Evolutionary conservation across 2,329 filamentous ascomycete species (phyloP), one percentile per base, ranked within the genome.

Genomic region (Tolypocladium tropicale): DNA sequence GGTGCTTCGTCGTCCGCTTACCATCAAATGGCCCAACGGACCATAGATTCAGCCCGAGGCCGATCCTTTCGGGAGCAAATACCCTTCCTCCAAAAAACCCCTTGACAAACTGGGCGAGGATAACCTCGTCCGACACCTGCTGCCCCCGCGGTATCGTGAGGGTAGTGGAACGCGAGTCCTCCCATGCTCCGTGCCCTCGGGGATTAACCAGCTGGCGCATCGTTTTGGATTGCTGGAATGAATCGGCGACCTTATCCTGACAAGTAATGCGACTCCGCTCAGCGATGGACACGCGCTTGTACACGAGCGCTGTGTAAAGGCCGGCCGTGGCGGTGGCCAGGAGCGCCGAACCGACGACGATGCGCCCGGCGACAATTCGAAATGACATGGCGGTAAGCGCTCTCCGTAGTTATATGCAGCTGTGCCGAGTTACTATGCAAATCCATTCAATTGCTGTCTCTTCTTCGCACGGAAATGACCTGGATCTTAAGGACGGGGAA

Each of bases 51-150:
- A 51, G 56, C 43, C 60, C 57, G 1, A 68, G 56, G 0, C 55
- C 50, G 5, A 57, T 36, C 10, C 63, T 58, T 52, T 70, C 68
- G 0, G 62, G 64, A 0, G 57, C 60, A 41, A 70, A 60, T 0
- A 70, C 68, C 0, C 60, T 52, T 0, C 68, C 68, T 5, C 65
- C 67, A 52, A 70, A 70, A 32, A 66, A 70, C 0, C 62, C 66
- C 14, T 59, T 65, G 1, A 66, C 53, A 11, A 70, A 68, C 1
- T 59, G 61, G 0, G 68, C 63, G 28, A 70, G 56, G 6, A 70
- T 49, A 2, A 50, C 54, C 33, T 69, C 64, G 37, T 70, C 67
- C 2, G 63, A 59, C 1, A 65, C 39, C 14, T 54, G 2, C 7
- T 57, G 51, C 1, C 53, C 16, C 0, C 63, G 59, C 14, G 68